Evolutionary conservation across 2,329 filamentous ascomycete genomes (phyloP).

Genomic region (Achaetomium macrosporum): DNA sequence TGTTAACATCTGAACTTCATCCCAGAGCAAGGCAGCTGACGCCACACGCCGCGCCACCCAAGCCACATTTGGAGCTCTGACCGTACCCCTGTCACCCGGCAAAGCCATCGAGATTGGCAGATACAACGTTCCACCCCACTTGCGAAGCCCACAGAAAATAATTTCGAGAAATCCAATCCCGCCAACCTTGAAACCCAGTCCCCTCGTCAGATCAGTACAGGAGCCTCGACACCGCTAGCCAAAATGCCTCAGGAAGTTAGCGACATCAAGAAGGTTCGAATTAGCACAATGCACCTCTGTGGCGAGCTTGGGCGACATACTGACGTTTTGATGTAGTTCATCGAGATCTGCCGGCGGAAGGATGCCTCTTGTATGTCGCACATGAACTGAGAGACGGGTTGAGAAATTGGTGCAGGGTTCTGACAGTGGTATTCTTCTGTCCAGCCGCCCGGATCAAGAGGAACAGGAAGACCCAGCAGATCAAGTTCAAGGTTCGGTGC

Average conservation of each 20-base stretch:
- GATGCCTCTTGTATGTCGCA: slow-evolving; percentile 90
- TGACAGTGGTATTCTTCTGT: slow-evolving; percentile 12
- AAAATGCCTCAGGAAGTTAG: slow-evolving; percentile 97
- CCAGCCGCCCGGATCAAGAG: slow-evolving; percentile 91
- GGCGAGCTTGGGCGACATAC: slow-evolving; percentile 5
- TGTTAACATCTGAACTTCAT: slow-evolving; percentile 1
- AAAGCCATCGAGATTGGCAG: slow-evolving; percentile 6
- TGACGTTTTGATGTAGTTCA: slow-evolving; percentile 62
- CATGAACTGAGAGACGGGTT: slow-evolving; percentile 12
- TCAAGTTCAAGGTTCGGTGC: slow-evolving; percentile 99
- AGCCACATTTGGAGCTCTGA: slow-evolving; percentile 11
- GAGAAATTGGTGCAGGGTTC: slow-evolving; percentile 9
- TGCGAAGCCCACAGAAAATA: slow-evolving; percentile 26
- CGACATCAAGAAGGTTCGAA: slow-evolving; percentile 81
- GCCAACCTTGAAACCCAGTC: slow-evolving; percentile 18
- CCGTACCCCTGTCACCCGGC: slow-evolving; percentile 3
- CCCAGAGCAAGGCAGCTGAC: background rate
- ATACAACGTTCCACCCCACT: slow-evolving; percentile 14
- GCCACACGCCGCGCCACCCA: slow-evolving; percentile 13
- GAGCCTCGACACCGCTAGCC: slow-evolving; percentile 44
- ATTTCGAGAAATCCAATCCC: slow-evolving; percentile 26
- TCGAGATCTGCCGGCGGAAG: slow-evolving; percentile 99
- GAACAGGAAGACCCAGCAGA: slow-evolving; percentile 81
- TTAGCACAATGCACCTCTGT: background rate
- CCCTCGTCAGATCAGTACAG: slow-evolving; percentile 16